Base-by-base conservation (phyloP, 2,329 filamentous ascomycete genomes). In the Nakataea oryzae region DNA sequence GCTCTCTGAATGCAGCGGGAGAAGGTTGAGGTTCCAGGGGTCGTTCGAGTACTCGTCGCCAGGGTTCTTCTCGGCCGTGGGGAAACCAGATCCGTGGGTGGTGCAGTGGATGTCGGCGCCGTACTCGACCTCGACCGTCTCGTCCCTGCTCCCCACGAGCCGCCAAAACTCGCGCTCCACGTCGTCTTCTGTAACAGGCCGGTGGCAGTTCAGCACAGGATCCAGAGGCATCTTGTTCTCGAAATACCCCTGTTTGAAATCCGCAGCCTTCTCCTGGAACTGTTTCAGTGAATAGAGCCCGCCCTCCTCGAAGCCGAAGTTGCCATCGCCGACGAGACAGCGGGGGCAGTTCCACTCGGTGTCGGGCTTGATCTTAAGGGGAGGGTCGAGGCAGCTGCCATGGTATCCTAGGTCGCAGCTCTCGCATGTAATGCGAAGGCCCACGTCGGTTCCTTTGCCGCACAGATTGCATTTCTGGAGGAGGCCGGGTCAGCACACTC, bases 41-140 rank as follows among this genome's bases (percentile, higher is more conserved):
- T 97, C 91, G 1, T 87, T 89, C 1, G 93, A 87, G 72, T 97
- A 96, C 0, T 88, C 82, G 71, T 97, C 90, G 58, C 87, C 85
- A 0, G 95, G 95, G 64, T 97, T 88, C 70, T 89, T 91, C 72
- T 99, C 95, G 11, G 96, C 86, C 0, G 93, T 97, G 0, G 95
- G 95, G 69, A 99, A 99, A 0, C 93, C 95, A 66, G 93, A 97
- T 11, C 95, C 95, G 70, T 99, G 95, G 0, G 95, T 99, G 0
- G 95, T 97, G 60, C 93, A 97, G 73, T 99, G 95, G 61, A 99
- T 97, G 70, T 99, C 95, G 12, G 95, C 95, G 54, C 95, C 95
- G 70, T 99, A 99, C 71, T 99, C 95, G 2, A 99, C 95, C 73
- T 97, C 95, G 1, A 97, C 93, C 0, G 92, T 96, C 74, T 97